phyloP scores from a whole-genome alignment of 2,329 filamentous ascomycete species.

The Chrysoporthe austroafricana region DNA sequence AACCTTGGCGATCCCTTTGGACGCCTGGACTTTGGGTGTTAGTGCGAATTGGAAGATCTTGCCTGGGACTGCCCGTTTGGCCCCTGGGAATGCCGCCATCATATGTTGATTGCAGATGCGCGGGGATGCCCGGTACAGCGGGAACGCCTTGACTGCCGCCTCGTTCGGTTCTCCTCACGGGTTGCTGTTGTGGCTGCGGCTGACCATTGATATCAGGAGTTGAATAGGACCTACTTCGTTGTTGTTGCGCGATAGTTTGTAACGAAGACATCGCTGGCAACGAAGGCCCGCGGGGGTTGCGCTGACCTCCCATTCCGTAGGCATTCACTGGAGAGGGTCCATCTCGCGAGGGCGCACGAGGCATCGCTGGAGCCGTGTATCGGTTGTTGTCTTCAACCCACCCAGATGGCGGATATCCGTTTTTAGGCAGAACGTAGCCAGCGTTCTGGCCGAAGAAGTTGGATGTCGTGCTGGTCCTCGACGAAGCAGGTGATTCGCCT shows the following conservation, averaged over 20 bases:
- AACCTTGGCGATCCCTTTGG: slow-evolving; percentile 61
- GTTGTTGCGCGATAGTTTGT: slow-evolving; percentile 54
- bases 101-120: slow-evolving; percentile 66
- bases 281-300: slow-evolving; percentile 76
- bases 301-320: slow-evolving; percentile 59
- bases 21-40: slow-evolving; percentile 73
- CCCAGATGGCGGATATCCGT: slow-evolving; percentile 67
- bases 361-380: slow-evolving; percentile 87
- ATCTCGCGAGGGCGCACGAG: slow-evolving; percentile 78
- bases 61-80: slow-evolving; percentile 77
- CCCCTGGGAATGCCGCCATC: slow-evolving; percentile 73
- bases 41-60: slow-evolving; percentile 67
- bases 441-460: slow-evolving; percentile 65
- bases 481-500: slow-evolving; percentile 76
- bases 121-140: slow-evolving; percentile 75
- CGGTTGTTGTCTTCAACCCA: slow-evolving; percentile 78
- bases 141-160: slow-evolving; percentile 64
- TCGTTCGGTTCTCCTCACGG: slow-evolving; percentile 52
- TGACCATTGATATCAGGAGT: slow-evolving; percentile 89
- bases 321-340: slow-evolving; percentile 67
- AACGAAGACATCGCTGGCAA: slow-evolving; percentile 65
- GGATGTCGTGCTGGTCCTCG: slow-evolving; percentile 74
- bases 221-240: slow-evolving; percentile 86
- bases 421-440: slow-evolving; percentile 72
- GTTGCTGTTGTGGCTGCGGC: slow-evolving; percentile 58